Conservation (phyloP, 164 flowering plant genomes). For the Echeveria elegans region DNA sequence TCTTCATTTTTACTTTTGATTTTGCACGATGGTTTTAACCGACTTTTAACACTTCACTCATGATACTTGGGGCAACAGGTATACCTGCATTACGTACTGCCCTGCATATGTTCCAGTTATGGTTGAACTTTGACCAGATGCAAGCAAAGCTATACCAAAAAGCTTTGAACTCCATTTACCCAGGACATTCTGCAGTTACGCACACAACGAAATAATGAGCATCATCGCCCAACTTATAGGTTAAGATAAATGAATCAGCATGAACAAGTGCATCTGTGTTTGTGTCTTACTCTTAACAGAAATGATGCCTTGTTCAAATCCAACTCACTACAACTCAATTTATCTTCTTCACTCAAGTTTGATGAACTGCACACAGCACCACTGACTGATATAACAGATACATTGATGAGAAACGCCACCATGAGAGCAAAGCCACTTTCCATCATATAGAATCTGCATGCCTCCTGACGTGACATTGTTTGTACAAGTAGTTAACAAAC, state of each 20-base stretch:
- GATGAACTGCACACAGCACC: constrained; percentile 79
- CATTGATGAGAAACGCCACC: constrained; percentile 80
- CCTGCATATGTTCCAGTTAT: constrained; percentile 97
- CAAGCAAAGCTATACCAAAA: constrained; percentile 86
- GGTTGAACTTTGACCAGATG: constrained; percentile 97
- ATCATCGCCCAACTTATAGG: not conserved
- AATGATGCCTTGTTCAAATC: constrained; percentile 84
- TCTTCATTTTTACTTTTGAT: not conserved
- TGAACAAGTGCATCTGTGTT: not conserved
- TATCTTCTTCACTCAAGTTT: constrained; percentile 43
- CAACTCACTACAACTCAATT: constrained; percentile 50
- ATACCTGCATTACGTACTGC: constrained; percentile 95
- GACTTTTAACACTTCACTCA: too few relatives aligned
- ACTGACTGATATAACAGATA: constrained; percentile 76
- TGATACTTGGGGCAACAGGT: too few relatives aligned
- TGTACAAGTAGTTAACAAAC: not conserved
- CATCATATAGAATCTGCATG: constrained; percentile 75
- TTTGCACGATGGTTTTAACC: not conserved
- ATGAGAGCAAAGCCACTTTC: constrained; percentile 82
- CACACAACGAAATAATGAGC: not conserved
- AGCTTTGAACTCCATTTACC: constrained; percentile 94
- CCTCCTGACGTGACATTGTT: constrained; percentile 44
- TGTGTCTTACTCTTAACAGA: constrained; percentile 48
- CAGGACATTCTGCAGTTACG: constrained; percentile 53
- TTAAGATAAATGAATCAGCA: not conserved